Evolutionary conservation across 306 rosid genomes (phyloP).

Genomic region (Vigna reflexopilosa): DNA sequence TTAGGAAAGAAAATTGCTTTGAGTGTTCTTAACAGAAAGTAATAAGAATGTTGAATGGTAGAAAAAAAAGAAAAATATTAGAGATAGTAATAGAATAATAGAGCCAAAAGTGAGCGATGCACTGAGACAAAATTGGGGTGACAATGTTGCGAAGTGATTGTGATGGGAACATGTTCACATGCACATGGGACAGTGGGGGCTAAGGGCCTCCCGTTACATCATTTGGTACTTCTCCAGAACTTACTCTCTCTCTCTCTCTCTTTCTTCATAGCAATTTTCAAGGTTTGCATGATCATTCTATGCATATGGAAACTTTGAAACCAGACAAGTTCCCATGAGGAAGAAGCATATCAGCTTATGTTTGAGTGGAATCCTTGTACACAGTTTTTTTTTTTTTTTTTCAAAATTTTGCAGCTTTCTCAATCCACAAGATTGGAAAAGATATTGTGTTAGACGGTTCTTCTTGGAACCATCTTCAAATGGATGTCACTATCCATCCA

Average conservation of each 20-base stretch:
- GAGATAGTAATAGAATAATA: neutral
- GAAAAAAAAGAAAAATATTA: no score
- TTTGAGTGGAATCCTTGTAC: slow-evolving; percentile 14
- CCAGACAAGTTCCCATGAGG: slow-evolving; percentile 19
- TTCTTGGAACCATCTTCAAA: slow-evolving; percentile 31
- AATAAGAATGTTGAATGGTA: no score
- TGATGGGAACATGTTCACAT: slow-evolving; percentile 65
- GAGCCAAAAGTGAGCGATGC: neutral
- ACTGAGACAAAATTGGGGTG: slow-evolving; percentile 17
- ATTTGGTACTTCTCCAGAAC: slow-evolving; percentile 56
- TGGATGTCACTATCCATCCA: slow-evolving; percentile 53
- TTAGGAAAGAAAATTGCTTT: no score
- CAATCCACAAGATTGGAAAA: slow-evolving; percentile 47
- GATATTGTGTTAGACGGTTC: slow-evolving; percentile 43
- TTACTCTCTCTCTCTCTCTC: neutral
- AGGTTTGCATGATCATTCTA: no score
- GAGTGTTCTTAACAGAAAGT: no score
- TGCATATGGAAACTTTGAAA: no score
- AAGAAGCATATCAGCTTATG: slow-evolving; percentile 16
- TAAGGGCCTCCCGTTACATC: slow-evolving; percentile 35
- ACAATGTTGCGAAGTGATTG: neutral
- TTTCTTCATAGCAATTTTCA: no score
- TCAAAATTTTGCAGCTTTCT: slow-evolving; percentile 38
- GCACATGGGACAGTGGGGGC: slow-evolving; percentile 56
- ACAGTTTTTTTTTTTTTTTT: neutral